Percentiles rank a stretch among this genome's conserved stretches.
These are phyloP conservation scores for Nemania diffusa DNA, from an alignment of 2,329 filamentous ascomycete genomes.

Conservation along the genomic window DNA sequence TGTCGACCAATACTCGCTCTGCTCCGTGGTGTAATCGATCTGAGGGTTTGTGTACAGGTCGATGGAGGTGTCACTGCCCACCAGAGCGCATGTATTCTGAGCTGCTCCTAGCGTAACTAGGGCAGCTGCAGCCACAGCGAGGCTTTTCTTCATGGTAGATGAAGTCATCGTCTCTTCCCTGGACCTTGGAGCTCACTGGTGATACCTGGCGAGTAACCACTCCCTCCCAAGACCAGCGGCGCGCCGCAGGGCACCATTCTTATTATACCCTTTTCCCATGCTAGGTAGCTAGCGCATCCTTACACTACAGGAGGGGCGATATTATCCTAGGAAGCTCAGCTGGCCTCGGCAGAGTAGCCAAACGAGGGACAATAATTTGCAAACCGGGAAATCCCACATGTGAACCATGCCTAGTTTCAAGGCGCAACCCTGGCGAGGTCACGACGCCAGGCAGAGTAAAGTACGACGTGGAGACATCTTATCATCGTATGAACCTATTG, in stretches of 20 bases:
- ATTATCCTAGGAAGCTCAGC: slow-evolving; percentile 9
- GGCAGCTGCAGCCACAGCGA: slow-evolving; percentile 35
- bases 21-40: slow-evolving; percentile 51
- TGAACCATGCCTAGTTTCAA: slow-evolving; percentile 16
- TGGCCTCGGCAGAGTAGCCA: slow-evolving; percentile 13
- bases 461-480: slow-evolving; percentile 8
- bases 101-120: slow-evolving; percentile 31
- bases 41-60: slow-evolving; percentile 48
- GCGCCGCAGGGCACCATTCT: background rate
- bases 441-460: slow-evolving; percentile 5
- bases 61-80: slow-evolving; percentile 49
- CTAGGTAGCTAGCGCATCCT: background rate
- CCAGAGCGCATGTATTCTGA: slow-evolving; percentile 52
- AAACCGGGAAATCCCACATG: slow-evolving; percentile 16
- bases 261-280: slow-evolving; percentile 14
- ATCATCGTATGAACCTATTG: background rate
- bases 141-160: slow-evolving; percentile 30
- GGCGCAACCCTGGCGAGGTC: slow-evolving; percentile 20
- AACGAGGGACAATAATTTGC: slow-evolving; percentile 1
- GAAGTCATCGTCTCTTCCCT: slow-evolving; percentile 33
- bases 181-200: background rate
- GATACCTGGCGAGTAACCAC: background rate
- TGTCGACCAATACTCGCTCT: slow-evolving; percentile 59
- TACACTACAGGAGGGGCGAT: background rate
- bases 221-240: background rate